Percentiles rank a stretch among this genome's conserved stretches.
These are phyloP conservation scores for Wallacemonas collosoma DNA, from an alignment of 208 protist genomes.

Conservation along the genomic window DNA sequence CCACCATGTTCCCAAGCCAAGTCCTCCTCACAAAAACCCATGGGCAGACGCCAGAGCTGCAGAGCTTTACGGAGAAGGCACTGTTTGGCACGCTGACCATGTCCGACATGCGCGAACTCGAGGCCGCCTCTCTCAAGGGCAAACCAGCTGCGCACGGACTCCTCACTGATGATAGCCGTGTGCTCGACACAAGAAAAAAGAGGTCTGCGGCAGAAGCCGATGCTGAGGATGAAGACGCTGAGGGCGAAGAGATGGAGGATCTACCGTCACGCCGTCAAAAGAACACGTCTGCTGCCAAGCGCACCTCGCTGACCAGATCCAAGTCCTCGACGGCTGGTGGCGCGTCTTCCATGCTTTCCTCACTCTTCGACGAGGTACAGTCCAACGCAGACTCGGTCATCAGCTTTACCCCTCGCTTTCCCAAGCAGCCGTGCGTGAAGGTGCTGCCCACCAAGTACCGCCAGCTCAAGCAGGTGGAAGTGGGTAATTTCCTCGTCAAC, in stretches of 20 bases:
- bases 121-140: constrained; percentile 46
- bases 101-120: constrained; percentile 69
- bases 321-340: not conserved
- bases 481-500: constrained; percentile 82
- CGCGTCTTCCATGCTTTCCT: constrained; percentile 12
- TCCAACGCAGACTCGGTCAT: constrained; percentile 76
- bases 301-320: constrained; percentile 5
- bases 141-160: constrained; percentile 35
- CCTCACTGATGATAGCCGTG: constrained; percentile 29
- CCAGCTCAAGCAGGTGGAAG: constrained; percentile 74
- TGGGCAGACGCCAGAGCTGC: constrained; percentile 53
- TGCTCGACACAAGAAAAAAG: not conserved
- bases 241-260: constrained; percentile 14
- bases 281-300: not conserved
- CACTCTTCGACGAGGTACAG: constrained; percentile 49
- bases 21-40: constrained; percentile 53
- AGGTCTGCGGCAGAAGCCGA: not conserved
- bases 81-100: constrained; percentile 59
- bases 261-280: not conserved
- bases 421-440: constrained; percentile 71
- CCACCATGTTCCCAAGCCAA: constrained; percentile 74
- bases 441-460: constrained; percentile 51
- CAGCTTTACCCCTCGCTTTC: constrained; percentile 64
- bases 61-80: constrained; percentile 58
- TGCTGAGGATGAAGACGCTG: constrained; percentile 11